phyloP scores from a whole-genome alignment of 2,329 filamentous ascomycete genomes.

The Colletotrichum orbiculare region DNA sequence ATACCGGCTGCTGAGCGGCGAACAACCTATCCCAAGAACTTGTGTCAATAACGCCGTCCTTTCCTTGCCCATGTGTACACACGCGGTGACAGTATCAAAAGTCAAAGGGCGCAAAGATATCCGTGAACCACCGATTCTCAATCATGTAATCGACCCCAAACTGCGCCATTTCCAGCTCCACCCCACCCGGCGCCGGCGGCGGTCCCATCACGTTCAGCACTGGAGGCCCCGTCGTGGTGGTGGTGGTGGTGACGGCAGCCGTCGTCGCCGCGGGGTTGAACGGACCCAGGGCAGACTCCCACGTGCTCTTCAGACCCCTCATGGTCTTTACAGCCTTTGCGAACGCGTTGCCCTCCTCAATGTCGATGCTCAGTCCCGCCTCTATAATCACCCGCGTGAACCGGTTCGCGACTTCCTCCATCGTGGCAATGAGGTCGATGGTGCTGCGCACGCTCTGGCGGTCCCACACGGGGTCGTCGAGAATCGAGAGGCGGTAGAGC shows the following conservation, averaged over 20 bases:
- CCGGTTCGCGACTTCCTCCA: slow-evolving; percentile 40
- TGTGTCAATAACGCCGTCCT: no score
- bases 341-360: slow-evolving; percentile 46
- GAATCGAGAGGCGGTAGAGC: slow-evolving; percentile 46
- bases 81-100: slow-evolving; percentile 9
- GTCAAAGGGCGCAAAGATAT: slow-evolving; percentile 34
- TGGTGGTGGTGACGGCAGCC: slow-evolving; percentile 21
- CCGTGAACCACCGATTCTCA: slow-evolving; percentile 32
- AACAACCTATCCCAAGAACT: not conserved
- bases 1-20: not conserved
- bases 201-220: not conserved
- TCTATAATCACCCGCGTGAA: slow-evolving; percentile 15
- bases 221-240: not conserved
- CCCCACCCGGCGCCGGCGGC: slow-evolving; percentile 10
- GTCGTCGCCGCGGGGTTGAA: slow-evolving; percentile 4
- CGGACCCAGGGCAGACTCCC: slow-evolving; percentile 48
- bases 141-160: slow-evolving; percentile 27
- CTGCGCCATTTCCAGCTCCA: slow-evolving; percentile 24
- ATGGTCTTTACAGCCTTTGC: slow-evolving; percentile 49
- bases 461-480: slow-evolving; percentile 54
- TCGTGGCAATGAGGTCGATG: slow-evolving; percentile 48
- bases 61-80: no score
- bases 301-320: slow-evolving; percentile 46
- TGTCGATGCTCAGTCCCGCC: slow-evolving; percentile 33
- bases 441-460: slow-evolving; percentile 44